Evolutionary conservation across 1,284 basidiomycete species (phyloP), one percentile per base, ranked within the genome.

Genomic region (Ceratobasidium theobromae): DNA sequence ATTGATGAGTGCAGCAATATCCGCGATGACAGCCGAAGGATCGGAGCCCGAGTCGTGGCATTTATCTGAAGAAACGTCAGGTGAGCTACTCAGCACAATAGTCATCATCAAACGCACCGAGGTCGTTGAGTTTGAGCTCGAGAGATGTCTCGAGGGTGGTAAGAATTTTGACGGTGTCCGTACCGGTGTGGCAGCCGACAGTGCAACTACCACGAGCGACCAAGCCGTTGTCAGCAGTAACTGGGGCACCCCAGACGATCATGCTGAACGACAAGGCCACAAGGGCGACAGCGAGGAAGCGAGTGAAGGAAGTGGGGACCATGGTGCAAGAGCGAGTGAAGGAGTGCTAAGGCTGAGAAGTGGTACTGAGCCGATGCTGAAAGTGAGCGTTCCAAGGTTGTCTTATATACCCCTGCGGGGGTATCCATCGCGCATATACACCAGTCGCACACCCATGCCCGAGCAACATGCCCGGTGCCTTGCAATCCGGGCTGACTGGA

Each of bases 1-100:
- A n/a, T 53, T 65, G 62, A 65, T 53, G 3, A 65, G 23, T 27
- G 30, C 51, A 18, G 23, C 62, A 28, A 65, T 65, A 2, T 65
- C 62, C 1, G 62, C 40, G 16, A 65, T 53, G 28, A 65, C 16
- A 25, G 38, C 62, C 25, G 49, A 0, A 3, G 62, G 62, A n/a
- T 65, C 51, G 11, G 62, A 33, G 1, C 41, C 62, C 11, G 16
- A 5, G 51, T 53, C n/a, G 62, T 65, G 53, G 30, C 51, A 53
- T 1, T 40, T 51, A 16, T 65, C 62, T 65, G n/a, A 14, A 32
- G 32, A 16, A 8, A 4, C 35, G 25, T 60, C 16, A 60, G n/a
- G n/a, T n/a, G n/a, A n/a, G n/a, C n/a, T n/a, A n/a, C n/a, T n/a
- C n/a, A n/a, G 43, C 6, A 41, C 4, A n/a, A 0, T 12, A 46